Evolutionary conservation across 2,329 filamentous ascomycete species (phyloP), one percentile per base, ranked within the genome.

Genomic region (Aspergillus uvarum): DNA sequence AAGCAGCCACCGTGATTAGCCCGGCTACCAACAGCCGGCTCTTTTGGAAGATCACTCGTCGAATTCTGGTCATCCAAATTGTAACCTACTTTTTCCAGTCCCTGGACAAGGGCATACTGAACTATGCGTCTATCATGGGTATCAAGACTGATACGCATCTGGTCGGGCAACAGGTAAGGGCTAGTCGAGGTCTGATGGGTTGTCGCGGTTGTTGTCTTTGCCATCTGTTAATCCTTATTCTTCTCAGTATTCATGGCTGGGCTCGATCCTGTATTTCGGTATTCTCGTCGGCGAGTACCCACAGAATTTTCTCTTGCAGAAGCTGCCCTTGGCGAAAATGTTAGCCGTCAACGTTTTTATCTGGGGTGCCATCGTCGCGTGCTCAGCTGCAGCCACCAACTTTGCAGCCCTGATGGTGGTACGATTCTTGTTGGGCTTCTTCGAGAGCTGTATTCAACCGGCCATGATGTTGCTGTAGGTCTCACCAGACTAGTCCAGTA

Each of bases 201-300:
- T n/a, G n/a, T n/a, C n/a, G n/a, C n/a, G n/a, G n/a, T n/a, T n/a
- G n/a, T n/a, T n/a, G n/a, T n/a, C n/a, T n/a, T n/a, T n/a, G n/a
- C n/a, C n/a, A n/a, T n/a, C n/a, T n/a, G n/a, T n/a, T n/a, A n/a
- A n/a, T n/a, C n/a, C n/a, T n/a, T n/a, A n/a, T n/a, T n/a, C n/a
- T n/a, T n/a, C n/a, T n/a, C n/a, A n/a, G 64, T 82, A 82, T 63
- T 75, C 76, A 35, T 81, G 78, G 76, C 73, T 81, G 4, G 79
- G 79, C 1, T 78, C 76, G 38, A 76, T 81, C 26, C 80, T 82
- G 55, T 81, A 81, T 65, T 76, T 81, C 42, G 78, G 77, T n/a
- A 83, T 83, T 67, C 76, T 85, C 2, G 70, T 77, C 10, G 82
- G 80, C 69, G 78, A 81, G 19, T 83, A 82, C 63, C 80, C 82